Percentiles rank a stretch among this genome's conserved stretches.
Evolutionary conservation across 768 basidiomycete species (phyloP).

Genomic region (Hysterangium stoloniferum): DNA sequence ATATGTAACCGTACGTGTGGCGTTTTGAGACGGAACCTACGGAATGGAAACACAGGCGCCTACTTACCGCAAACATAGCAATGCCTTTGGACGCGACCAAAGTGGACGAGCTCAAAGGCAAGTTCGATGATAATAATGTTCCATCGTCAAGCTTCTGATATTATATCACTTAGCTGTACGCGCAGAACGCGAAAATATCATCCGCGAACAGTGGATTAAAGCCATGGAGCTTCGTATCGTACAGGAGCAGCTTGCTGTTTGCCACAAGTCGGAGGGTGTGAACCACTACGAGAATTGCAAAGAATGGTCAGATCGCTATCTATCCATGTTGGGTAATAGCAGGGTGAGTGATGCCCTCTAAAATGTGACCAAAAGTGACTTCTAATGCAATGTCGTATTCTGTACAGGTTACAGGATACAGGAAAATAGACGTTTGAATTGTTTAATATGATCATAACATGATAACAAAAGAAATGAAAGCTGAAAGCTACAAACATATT

Average conservation of each 20-base stretch:
- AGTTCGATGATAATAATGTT: not conserved
- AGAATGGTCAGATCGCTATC: conserved; percentile 77
- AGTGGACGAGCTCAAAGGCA: not conserved
- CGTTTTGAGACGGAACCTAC: too few species aligned
- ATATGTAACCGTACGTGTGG: too few species aligned
- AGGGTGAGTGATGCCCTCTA: conserved; percentile 46
- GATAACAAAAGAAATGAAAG: conserved; percentile 2
- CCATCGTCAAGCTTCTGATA: not conserved
- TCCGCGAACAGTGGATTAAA: conserved; percentile 91
- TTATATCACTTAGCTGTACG: conserved; percentile 13
- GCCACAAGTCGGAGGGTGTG: conserved; percentile 84
- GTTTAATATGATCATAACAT: not conserved
- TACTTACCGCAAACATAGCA: too few species aligned
- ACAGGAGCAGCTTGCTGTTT: conserved; percentile 81
- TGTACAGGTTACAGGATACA: conserved; percentile 78
- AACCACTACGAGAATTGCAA: conserved; percentile 88
- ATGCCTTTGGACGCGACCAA: not conserved
- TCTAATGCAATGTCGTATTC: conserved; percentile 5
- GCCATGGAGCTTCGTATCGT: conserved; percentile 91
- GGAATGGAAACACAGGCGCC: too few species aligned
- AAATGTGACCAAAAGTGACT: not conserved
- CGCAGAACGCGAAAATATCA: conserved; percentile 51
- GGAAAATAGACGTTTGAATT: conserved; percentile 53
- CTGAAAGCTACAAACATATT: not conserved
- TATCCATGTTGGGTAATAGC: conserved; percentile 68